phyloP scores from a whole-genome alignment of 2,329 filamentous ascomycete genomes.

The Cladosporium austrohemisphaericum region DNA sequence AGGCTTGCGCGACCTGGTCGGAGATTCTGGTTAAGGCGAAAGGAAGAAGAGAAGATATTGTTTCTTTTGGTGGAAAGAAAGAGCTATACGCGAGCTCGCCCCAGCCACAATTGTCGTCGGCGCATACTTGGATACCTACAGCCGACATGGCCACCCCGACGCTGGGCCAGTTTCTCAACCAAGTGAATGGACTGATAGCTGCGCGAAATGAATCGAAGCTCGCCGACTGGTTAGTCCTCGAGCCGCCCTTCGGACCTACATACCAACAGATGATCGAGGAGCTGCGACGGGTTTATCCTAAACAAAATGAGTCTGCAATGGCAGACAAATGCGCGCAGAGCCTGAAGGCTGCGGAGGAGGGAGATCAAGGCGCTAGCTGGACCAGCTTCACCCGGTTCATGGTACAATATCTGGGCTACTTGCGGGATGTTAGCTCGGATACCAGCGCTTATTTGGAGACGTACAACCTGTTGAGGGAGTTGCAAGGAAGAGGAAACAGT shows the following conservation, averaged over 20 bases:
- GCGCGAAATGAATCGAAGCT: conserved; percentile 62
- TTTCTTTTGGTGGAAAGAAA: neutral
- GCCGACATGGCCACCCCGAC: conserved; percentile 52
- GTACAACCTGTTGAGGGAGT: conserved; percentile 67
- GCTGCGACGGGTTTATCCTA: conserved; percentile 58
- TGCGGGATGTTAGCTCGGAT: conserved; percentile 76
- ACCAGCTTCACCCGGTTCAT: conserved; percentile 74
- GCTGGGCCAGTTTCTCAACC: conserved; percentile 63
- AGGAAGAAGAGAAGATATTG: neutral
- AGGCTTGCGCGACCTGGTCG: conserved; percentile 11
- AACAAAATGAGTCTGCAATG: conserved; percentile 48
- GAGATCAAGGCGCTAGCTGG: conserved; percentile 65
- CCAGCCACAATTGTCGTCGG: neutral
- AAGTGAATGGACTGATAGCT: conserved; percentile 60
- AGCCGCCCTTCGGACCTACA: conserved; percentile 63
- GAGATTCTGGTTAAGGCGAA: conserved; percentile 5
- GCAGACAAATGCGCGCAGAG: conserved; percentile 61
- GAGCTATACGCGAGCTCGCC: neutral
- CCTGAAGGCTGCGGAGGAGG: conserved; percentile 63
- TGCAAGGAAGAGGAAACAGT: conserved; percentile 79
- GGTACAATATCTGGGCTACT: conserved; percentile 74
- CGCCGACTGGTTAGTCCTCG: conserved; percentile 68
- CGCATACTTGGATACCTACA: neutral
- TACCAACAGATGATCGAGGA: conserved; percentile 68
- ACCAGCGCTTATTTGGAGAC: conserved; percentile 70